Percentiles rank a stretch among this genome's conserved stretches.
Conservation (phyloP, 345 rosid genomes). For the Sisymbrium altissimum region DNA sequence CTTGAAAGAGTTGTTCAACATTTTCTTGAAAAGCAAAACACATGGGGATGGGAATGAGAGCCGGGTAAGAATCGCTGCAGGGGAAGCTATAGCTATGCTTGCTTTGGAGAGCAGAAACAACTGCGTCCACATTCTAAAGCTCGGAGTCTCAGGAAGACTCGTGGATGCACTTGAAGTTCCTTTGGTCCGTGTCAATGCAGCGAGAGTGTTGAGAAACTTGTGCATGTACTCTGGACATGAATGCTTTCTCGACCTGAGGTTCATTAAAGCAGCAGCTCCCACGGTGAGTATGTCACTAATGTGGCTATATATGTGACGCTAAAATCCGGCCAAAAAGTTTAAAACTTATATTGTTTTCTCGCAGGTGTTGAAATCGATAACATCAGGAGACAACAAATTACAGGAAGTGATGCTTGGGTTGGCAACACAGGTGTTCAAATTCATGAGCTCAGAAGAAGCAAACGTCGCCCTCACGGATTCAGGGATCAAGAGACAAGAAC, state of each 20-base stretch:
- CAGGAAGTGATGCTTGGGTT: constrained; percentile 94
- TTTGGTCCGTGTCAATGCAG: constrained; percentile 59
- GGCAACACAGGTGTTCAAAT: constrained; percentile 51
- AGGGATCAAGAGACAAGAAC: constrained; percentile 46
- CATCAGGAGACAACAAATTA: constrained; percentile 55
- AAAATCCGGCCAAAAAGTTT: neutral
- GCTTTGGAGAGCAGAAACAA: constrained; percentile 69
- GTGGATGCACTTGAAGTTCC: constrained; percentile 55
- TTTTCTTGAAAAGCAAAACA: constrained; percentile 50
- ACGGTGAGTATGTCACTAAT: constrained; percentile 41
- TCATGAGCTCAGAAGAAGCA: constrained; percentile 55
- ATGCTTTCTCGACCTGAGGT: constrained; percentile 46
- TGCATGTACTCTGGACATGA: constrained; percentile 50
- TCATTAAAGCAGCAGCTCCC: constrained; percentile 54
- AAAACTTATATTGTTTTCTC: neutral
- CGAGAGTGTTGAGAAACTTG: constrained; percentile 71
- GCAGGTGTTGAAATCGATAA: constrained; percentile 70
- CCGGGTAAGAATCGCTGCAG: constrained; percentile 63
- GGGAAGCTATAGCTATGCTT: constrained; percentile 85
- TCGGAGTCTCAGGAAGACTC: constrained; percentile 46
- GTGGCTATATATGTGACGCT: neutral
- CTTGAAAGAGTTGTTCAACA: constrained; percentile 71
- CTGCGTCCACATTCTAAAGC: constrained; percentile 59
- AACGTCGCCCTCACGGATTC: constrained; percentile 38
- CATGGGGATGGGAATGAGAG: constrained; percentile 34